A percentile compares a stretch with the other conserved stretches of the same genome.
These are phyloP conservation scores for Clavispora fructus DNA, from an alignment of 805 yeast species.

Conservation along the genomic window DNA sequence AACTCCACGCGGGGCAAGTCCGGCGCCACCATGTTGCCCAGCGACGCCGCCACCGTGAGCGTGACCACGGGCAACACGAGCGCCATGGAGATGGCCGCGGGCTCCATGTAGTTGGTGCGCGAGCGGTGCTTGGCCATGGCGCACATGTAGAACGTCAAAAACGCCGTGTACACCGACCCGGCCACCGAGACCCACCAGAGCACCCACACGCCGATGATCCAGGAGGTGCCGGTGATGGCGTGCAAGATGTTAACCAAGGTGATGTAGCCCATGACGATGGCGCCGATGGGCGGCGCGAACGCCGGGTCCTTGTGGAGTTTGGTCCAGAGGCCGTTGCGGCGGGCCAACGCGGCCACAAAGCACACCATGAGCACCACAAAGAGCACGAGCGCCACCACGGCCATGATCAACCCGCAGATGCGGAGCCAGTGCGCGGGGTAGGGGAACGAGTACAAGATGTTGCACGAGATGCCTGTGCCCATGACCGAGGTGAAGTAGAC, in stretches of 20 bases:
- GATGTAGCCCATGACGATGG: constrained; percentile 73
- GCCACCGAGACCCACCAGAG: constrained; percentile 72
- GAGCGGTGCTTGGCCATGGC: constrained; percentile 35
- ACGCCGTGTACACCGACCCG: constrained; percentile 53
- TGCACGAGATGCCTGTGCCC: constrained; percentile 77
- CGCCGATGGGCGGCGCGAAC: constrained; percentile 65
- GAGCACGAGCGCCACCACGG: constrained; percentile 50
- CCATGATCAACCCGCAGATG: constrained; percentile 55
- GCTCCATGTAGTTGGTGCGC: constrained; percentile 16
- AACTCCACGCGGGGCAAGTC: constrained; percentile 39
- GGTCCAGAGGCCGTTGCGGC: constrained; percentile 21
- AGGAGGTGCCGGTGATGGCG: constrained; percentile 33
- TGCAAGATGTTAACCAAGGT: constrained; percentile 59
- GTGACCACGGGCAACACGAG: constrained; percentile 75
- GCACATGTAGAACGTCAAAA: constrained; percentile 51
- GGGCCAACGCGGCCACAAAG: constrained; percentile 35
- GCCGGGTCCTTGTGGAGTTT: constrained; percentile 28
- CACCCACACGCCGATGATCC: constrained; percentile 50
- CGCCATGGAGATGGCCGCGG: constrained; percentile 45
- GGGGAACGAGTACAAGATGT: constrained; percentile 61
- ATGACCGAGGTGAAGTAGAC: constrained; percentile 69
- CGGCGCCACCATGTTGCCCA: constrained; percentile 54
- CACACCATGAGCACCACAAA: constrained; percentile 40
- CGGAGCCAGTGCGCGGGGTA: constrained; percentile 56
- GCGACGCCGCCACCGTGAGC: constrained; percentile 66